Base-by-base conservation (phyloP, 2,329 filamentous ascomycete species). In the Hymenoscyphus fraxineus region DNA sequence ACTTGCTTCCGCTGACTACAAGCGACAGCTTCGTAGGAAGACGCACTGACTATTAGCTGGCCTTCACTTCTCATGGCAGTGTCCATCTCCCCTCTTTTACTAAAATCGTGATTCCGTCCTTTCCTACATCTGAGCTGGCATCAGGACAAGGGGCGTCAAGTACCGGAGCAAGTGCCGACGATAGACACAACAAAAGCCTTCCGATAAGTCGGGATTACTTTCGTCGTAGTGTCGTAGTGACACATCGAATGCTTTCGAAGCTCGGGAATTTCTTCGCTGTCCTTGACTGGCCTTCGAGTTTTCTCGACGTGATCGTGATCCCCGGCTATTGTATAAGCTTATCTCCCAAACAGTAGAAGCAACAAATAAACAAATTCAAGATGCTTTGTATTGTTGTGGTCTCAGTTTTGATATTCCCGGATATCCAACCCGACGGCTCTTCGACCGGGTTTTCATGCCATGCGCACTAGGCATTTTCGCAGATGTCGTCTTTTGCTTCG, bases 391-490 rank as follows among this genome's bases (percentile, higher is more conserved):
- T 44, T 47, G 47, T 40, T 59, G 57, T 39, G 51, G 16, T 31
- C 40, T 55, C 15, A 13, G n/a, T 60, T 64, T 64, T 32, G 58
- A 57, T 15, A 64, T 32, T 15, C 62, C 58, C 22, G 58, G 15
- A 22, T 32, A 31, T n/a, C 58, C 39, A 16, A 41, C 54, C 16
- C 64, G 22, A 38, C 56, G 60, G 32, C 38, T 62, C 57, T 62
- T 65, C 38, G 64, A 65, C 44, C 64, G 55, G 40, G 60, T 65
- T 10, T 65, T 57, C 64, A 65, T 65, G n/a, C 27, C 19, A 32
- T 65, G 64, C n/a, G 59, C 60, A 32, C 27, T 65, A 13, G 55
- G 16, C 1, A 54, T 31, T 19, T 47, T 57, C 1, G 16, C 22
- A 27, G 38, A 9, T 56, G 44, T 35, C 2, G 56, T 38, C 12